A percentile compares a stretch with the other conserved stretches of the same genome.
Evolutionary conservation across 805 yeast species (phyloP).

Genomic region (Zygosaccharomyces gambellarensis): DNA sequence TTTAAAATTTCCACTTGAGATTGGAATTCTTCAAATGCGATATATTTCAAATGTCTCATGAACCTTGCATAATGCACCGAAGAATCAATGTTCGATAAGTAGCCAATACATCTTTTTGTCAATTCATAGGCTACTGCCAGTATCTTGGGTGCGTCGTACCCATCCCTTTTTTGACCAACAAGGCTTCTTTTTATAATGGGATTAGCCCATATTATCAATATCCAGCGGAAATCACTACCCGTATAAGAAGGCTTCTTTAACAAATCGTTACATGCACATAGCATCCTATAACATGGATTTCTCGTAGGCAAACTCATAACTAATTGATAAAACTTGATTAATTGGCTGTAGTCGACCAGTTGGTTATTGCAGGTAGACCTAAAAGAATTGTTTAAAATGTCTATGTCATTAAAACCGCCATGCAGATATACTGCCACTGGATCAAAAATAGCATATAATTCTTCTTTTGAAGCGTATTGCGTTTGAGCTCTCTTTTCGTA

Average conservation of each 20-base stretch:
- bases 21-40: constrained; percentile 40
- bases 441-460: constrained; percentile 35
- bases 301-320: constrained; percentile 52
- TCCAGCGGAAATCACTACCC: constrained; percentile 44
- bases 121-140: constrained; percentile 61
- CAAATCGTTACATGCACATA: constrained; percentile 47
- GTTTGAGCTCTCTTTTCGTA: constrained; percentile 5
- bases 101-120: constrained; percentile 62
- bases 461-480: constrained; percentile 4
- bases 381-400: constrained; percentile 54
- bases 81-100: constrained; percentile 43
- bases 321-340: constrained; percentile 43
- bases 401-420: constrained; percentile 44
- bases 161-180: constrained; percentile 23
- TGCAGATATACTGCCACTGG: constrained; percentile 49
- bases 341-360: constrained; percentile 45
- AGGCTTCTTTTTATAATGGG: constrained; percentile 56
- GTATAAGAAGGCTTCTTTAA: constrained; percentile 45
- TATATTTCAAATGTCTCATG: constrained; percentile 13
- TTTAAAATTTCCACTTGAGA: constrained; percentile 63
- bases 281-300: constrained; percentile 53
- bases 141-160: constrained; percentile 45
- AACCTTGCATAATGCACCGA: constrained; percentile 6
- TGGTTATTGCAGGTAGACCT: constrained; percentile 23
- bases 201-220: constrained; percentile 61